These are phyloP conservation scores for Syzygium aqueum DNA, from an alignment of 345 rosid species.

Conservation along the genomic window DNA sequence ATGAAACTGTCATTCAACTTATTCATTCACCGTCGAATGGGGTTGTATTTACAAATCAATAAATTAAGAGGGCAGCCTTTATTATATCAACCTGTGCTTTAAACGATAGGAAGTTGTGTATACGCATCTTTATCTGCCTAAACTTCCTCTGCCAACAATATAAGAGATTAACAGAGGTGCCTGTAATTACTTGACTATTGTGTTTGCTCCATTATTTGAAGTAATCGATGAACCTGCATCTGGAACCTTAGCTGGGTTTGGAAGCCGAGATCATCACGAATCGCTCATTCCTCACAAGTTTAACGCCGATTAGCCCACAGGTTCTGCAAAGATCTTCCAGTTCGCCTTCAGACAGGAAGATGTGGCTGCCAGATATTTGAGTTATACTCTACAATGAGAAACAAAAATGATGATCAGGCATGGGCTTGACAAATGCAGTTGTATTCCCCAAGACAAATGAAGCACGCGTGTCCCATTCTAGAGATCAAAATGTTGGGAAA, in stretches of 20 bases:
- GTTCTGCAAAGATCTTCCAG: slow-evolving; percentile 73
- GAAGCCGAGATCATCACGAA: slow-evolving; percentile 76
- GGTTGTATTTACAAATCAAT: neutral
- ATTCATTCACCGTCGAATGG: neutral
- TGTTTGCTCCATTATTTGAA: neutral
- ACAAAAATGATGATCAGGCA: neutral
- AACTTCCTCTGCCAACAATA: neutral
- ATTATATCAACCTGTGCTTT: neutral
- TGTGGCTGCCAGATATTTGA: slow-evolving; percentile 40
- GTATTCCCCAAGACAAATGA: neutral
- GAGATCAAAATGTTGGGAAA: neutral
- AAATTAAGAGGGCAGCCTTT: neutral
- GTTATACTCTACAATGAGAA: slow-evolving; percentile 24
- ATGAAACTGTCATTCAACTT: neutral
- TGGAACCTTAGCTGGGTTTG: slow-evolving; percentile 31
- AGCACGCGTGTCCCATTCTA: neutral
- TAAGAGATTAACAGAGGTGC: neutral
- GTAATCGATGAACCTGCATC: neutral
- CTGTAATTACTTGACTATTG: neutral
- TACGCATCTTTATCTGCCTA: neutral
- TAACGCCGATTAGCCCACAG: slow-evolving; percentile 64
- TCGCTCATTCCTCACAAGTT: slow-evolving; percentile 35
- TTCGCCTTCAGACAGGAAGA: slow-evolving; percentile 56
- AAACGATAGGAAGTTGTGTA: neutral
- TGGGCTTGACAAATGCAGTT: neutral